Conservation (phyloP, 23 red algal species). For the Gracilaria gracilis region DNA sequence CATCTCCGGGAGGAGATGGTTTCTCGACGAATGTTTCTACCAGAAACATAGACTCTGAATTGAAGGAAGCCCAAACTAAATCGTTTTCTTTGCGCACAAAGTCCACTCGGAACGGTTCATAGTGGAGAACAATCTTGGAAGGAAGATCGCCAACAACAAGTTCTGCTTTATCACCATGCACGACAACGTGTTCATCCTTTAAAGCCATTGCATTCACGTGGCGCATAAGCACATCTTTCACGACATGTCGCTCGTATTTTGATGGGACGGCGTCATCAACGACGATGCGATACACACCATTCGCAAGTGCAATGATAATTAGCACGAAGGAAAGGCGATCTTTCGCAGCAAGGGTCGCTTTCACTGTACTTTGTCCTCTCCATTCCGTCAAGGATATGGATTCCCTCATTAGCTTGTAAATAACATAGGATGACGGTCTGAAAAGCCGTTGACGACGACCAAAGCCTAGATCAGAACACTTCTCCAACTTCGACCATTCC, state of each 20-base stretch:
- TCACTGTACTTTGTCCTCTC: conserved; percentile 43
- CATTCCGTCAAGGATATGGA: conserved; percentile 42
- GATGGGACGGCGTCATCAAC: conserved; percentile 20
- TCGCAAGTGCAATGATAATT: conserved; percentile 29
- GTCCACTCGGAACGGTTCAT: conserved; percentile 32
- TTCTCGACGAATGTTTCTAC: conserved; percentile 49
- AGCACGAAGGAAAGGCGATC: conserved; percentile 46
- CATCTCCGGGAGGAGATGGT: conserved; percentile 17
- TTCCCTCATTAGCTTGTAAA: conserved; percentile 23
- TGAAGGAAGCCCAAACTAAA: conserved; percentile 24
- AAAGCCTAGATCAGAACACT: conserved; percentile 69
- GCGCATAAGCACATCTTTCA: conserved; percentile 45
- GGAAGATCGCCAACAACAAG: conserved; percentile 30
- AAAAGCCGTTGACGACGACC: conserved; percentile 67
- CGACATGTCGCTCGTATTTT: conserved; percentile 30
- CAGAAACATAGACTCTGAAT: conserved; percentile 40
- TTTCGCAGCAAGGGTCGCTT: conserved; percentile 8
- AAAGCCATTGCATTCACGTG: conserved; percentile 27
- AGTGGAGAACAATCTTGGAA: conserved; percentile 32
- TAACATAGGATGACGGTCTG: background rate
- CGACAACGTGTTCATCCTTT: background rate
- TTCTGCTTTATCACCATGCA: conserved; percentile 1
- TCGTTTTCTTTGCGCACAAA: conserved; percentile 6
- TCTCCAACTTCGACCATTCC: conserved; percentile 72
- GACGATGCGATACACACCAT: conserved; percentile 55